Conservation (phyloP, 768 basidiomycete genomes). For the Omphalotus guepiniiformis region DNA sequence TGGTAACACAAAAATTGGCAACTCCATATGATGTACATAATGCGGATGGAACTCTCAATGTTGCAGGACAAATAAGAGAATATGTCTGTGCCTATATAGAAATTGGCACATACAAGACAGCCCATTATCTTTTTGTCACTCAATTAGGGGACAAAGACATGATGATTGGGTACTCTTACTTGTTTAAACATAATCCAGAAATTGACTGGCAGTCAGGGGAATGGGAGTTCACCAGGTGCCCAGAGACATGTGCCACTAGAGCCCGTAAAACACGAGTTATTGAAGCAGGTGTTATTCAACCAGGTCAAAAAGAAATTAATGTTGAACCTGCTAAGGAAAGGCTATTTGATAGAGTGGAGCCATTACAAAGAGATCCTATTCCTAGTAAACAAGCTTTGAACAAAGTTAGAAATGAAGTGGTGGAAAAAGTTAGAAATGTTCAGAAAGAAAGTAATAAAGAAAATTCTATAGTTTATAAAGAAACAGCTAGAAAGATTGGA, state of each 20-base stretch:
- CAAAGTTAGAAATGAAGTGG: too few species aligned
- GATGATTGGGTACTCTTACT: not conserved
- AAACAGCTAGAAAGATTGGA: too few species aligned
- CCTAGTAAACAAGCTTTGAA: too few species aligned
- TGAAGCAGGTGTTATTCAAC: not conserved
- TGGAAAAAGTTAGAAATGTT: too few species aligned
- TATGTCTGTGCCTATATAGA: not conserved
- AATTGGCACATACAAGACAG: not conserved
- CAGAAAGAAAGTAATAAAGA: too few species aligned
- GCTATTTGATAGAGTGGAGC: too few species aligned
- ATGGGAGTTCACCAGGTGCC: slow-evolving; percentile 7
- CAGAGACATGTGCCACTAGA: slow-evolving; percentile 5
- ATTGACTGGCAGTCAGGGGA: slow-evolving; percentile 3
- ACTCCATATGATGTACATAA: not conserved
- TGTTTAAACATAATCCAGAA: slow-evolving; percentile 3
- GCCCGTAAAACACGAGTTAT: not conserved
- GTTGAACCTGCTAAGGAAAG: too few species aligned
- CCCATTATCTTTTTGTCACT: not conserved
- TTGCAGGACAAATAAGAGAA: slow-evolving; percentile 1
- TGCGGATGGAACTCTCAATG: slow-evolving; percentile 2
- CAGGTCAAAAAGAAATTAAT: too few species aligned
- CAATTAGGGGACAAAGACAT: not conserved
- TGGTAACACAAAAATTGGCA: slow-evolving; percentile 2
- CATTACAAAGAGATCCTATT: too few species aligned
- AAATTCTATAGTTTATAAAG: too few species aligned